A percentile compares a stretch with the other conserved stretches of the same genome.
Evolutionary conservation across 2,329 filamentous ascomycete genomes (phyloP).

Genomic region (Hyphodiscus sp.): DNA sequence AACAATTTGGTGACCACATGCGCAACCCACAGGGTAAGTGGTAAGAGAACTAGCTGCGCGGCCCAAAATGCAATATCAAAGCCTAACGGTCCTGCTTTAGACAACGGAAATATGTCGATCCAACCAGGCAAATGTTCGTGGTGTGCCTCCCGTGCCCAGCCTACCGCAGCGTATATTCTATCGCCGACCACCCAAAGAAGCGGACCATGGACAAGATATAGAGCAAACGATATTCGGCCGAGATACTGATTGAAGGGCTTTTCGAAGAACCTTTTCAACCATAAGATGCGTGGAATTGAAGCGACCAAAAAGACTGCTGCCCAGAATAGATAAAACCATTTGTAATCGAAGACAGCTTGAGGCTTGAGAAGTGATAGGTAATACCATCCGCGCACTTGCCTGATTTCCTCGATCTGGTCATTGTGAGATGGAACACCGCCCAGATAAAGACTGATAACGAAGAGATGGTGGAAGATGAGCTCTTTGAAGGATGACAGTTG

Average conservation of each 20-base stretch:
- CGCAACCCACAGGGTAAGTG: conserved; percentile 50
- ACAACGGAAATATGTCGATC: conserved; percentile 48
- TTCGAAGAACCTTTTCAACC: conserved; percentile 54
- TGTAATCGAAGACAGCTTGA: conserved; percentile 58
- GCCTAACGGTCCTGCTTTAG: conserved; percentile 49
- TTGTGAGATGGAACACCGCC: conserved; percentile 53
- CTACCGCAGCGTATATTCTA: conserved; percentile 53
- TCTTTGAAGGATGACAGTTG: conserved; percentile 42
- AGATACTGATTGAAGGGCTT: conserved; percentile 53
- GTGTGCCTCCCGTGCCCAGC: conserved; percentile 45
- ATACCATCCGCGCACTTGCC: conserved; percentile 43
- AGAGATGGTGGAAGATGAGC: conserved; percentile 45
- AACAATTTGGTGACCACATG: conserved; percentile 48
- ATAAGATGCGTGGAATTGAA: conserved; percentile 48
- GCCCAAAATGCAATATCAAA: conserved; percentile 53
- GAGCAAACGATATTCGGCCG: conserved; percentile 53
- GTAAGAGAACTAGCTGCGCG: conserved; percentile 52
- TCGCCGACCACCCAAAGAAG: conserved; percentile 54
- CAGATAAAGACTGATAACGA: conserved; percentile 48
- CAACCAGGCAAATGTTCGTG: conserved; percentile 45
- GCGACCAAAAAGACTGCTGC: conserved; percentile 51
- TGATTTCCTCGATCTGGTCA: conserved; percentile 41
- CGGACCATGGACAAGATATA: conserved; percentile 61
- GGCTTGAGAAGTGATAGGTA: conserved; percentile 48
- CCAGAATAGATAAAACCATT: conserved; percentile 63